Evolutionary conservation across 768 basidiomycete species (phyloP), one percentile per base, ranked within the genome.

Genomic region (Tylopilus rubrobrunneus): DNA sequence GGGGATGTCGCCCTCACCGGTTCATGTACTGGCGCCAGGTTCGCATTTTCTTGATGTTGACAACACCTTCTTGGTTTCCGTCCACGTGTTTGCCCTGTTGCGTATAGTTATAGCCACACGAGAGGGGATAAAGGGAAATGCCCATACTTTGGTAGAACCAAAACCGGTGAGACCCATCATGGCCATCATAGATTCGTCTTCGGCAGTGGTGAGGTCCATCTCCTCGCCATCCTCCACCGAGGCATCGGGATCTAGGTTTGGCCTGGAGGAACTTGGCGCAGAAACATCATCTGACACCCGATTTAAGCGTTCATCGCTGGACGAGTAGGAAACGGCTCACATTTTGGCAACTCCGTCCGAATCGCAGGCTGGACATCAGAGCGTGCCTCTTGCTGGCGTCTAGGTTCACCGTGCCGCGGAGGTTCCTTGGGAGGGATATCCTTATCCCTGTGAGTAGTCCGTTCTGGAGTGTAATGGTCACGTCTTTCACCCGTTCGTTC

Each of bases 11-110:
- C 31, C 56, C 78, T 45, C 62, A 85, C 84, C 93, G 82, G 70
- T 98, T 98, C 96, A 99, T 99, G 71, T 99, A 99, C 71, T 98
- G 96, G 59, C 93, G 79, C 95, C 93, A 96, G 25, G 92, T 95
- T 56, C 92, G 77, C 52, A 81, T 82, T 73, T 92, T 93, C 78
- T 89, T 93, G 61, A 87, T 71, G 50, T 82, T 70, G 34, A 76
- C 79, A 36, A 55, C 62, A 42, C 86, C 88, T 56, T 88, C 86
- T 71, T 95, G 87, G 55, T 96, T 93, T 23, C 92, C 90, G 36
- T 79, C 75, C 34, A 94, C 89, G 45, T 78, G 81, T 64, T 89
- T 89, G 41, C 87, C 87, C 92, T 92, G 62, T 27, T 3, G 43
- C 39, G 46, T 23, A 9, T n/a, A 45, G 37, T 45, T 33, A 45